These are phyloP conservation scores for Thielaviopsis populi DNA, from an alignment of 2,329 filamentous ascomycete species.

Conservation along the genomic window DNA sequence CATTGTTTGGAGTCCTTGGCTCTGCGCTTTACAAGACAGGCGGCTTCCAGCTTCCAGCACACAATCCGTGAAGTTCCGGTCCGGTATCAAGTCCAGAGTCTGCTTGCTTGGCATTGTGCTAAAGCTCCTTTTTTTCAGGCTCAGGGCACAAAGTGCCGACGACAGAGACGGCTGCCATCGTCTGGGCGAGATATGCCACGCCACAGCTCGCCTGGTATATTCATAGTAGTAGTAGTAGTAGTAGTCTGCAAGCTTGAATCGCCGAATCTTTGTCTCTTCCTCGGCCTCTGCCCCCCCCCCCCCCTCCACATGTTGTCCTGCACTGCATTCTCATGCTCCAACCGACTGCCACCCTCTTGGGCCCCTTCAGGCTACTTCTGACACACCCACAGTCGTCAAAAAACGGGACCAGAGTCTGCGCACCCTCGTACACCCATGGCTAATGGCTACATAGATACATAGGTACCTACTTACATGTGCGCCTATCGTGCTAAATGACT, in stretches of 20 bases:
- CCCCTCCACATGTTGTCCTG: too few relatives aligned
- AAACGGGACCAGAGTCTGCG: background rate
- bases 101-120: background rate
- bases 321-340: background rate
- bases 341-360: background rate
- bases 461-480: too few relatives aligned
- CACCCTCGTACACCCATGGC: too few relatives aligned
- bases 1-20: background rate
- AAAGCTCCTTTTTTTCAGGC: background rate
- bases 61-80: background rate
- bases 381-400: background rate
- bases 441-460: too few relatives aligned
- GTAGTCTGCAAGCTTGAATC: background rate
- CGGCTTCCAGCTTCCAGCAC: too few relatives aligned
- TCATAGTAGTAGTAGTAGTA: too few relatives aligned
- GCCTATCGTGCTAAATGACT: too few relatives aligned
- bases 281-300: background rate
- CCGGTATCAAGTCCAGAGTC: background rate
- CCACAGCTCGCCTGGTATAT: background rate
- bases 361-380: background rate
- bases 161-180: background rate
- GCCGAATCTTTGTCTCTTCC: background rate
- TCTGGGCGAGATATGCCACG: background rate
- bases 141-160: background rate
- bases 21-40: background rate